These are phyloP conservation scores for Aegilops longissima DNA, from an alignment of 176 grass and related monocot species.

Conservation along the genomic window DNA sequence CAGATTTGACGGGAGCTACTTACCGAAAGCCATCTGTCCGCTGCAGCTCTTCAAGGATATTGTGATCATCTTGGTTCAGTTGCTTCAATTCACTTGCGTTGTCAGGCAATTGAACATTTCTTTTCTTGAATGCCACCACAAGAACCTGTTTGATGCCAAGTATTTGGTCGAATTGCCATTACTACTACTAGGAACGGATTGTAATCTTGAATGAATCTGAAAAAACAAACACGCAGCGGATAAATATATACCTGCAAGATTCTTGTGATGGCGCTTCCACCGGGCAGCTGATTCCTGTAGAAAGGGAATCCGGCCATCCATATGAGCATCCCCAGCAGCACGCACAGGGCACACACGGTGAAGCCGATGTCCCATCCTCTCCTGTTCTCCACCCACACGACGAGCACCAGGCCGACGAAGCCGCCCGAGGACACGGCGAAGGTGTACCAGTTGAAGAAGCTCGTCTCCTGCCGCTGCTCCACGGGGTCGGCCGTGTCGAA, in stretches of 20 bases:
- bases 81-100: slow-evolving; percentile 33
- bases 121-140: slow-evolving; percentile 60
- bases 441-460: slow-evolving; percentile 95
- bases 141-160: slow-evolving; percentile 42
- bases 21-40: slow-evolving; percentile 60
- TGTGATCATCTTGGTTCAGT: background rate
- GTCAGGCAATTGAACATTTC: slow-evolving; percentile 51
- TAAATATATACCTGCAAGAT: slow-evolving; percentile 53
- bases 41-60: slow-evolving; percentile 32
- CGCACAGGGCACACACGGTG: slow-evolving; percentile 34
- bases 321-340: slow-evolving; percentile 49
- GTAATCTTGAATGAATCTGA: background rate
- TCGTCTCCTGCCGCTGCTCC: slow-evolving; percentile 50
- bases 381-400: slow-evolving; percentile 78
- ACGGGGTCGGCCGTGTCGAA: slow-evolving; percentile 53
- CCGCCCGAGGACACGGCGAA: slow-evolving; percentile 65
- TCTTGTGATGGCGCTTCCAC: slow-evolving; percentile 68
- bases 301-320: slow-evolving; percentile 53
- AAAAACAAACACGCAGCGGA: background rate
- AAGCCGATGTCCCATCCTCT: slow-evolving; percentile 70
- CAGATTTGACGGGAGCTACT: background rate
- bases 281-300: slow-evolving; percentile 61
- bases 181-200: background rate
- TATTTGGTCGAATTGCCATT: background rate
- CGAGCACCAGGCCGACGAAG: slow-evolving; percentile 53